phyloP scores from a whole-genome alignment of 2,329 filamentous ascomycete genomes.

The Microsporum audouinii region DNA sequence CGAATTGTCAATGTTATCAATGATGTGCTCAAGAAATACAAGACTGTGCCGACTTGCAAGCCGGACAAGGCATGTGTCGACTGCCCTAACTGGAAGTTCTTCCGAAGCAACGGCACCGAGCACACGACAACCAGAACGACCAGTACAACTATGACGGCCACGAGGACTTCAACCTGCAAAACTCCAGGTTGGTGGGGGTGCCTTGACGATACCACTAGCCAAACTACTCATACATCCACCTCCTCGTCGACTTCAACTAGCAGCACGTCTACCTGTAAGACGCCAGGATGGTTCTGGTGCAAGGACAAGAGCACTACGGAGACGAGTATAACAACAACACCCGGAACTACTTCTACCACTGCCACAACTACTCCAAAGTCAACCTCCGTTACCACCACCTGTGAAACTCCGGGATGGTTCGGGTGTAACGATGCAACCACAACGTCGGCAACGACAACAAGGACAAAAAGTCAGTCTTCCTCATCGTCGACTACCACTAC shows the following conservation, averaged over 20 bases:
- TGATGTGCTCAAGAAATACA: slow-evolving; percentile 75
- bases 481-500: slow-evolving; percentile 12
- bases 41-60: slow-evolving; percentile 64
- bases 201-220: slow-evolving; percentile 39
- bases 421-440: slow-evolving; percentile 28
- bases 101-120: slow-evolving; percentile 79
- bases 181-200: slow-evolving; percentile 85
- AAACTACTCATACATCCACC: slow-evolving; percentile 14
- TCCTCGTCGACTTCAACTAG: slow-evolving; percentile 17
- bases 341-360: slow-evolving; percentile 16
- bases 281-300: slow-evolving; percentile 36
- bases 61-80: slow-evolving; percentile 73
- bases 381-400: slow-evolving; percentile 16
- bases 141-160: slow-evolving; percentile 44
- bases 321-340: slow-evolving; percentile 19
- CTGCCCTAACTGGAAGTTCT: slow-evolving; percentile 89
- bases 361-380: slow-evolving; percentile 18
- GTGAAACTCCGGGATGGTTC: slow-evolving; percentile 29
- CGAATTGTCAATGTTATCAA: slow-evolving; percentile 79
- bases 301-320: slow-evolving; percentile 26
- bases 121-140: slow-evolving; percentile 52
- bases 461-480: slow-evolving; percentile 13
- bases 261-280: slow-evolving; percentile 30
- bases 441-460: slow-evolving; percentile 13
- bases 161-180: slow-evolving; percentile 73